These are phyloP conservation scores for Parastagonospora avenae DNA, from an alignment of 2,329 filamentous ascomycete genomes.

Conservation along the genomic window DNA sequence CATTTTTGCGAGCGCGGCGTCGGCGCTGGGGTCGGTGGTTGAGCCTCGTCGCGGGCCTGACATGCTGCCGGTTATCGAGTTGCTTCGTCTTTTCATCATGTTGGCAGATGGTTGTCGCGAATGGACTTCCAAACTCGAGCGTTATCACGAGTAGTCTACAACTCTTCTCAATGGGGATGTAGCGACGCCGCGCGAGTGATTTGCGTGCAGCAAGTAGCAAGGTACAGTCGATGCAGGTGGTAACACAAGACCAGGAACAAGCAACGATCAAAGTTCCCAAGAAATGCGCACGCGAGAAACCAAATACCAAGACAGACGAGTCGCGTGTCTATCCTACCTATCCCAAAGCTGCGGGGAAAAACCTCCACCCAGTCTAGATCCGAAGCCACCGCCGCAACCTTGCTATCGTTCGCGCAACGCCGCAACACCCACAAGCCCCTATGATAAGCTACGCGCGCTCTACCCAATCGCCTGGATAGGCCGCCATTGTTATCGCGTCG, in stretches of 20 bases:
- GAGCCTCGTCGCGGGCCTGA: constrained; percentile 16
- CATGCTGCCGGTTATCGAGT: constrained; percentile 22
- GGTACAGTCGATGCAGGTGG: neutral
- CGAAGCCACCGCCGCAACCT: constrained; percentile 1
- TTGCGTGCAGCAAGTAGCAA: neutral
- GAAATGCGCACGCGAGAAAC: too few species aligned
- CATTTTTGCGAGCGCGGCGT: constrained; percentile 67
- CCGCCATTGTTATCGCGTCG: neutral
- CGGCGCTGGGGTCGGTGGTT: constrained; percentile 53
- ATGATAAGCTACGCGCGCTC: neutral
- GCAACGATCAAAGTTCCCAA: neutral
- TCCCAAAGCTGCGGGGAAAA: constrained; percentile 2
- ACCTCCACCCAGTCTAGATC: constrained; percentile 5
- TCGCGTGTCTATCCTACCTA: constrained; percentile 2
- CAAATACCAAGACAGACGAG: neutral
- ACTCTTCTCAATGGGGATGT: neutral
- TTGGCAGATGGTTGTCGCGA: constrained; percentile 2
- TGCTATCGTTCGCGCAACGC: neutral
- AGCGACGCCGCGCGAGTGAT: too few species aligned
- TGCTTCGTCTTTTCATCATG: constrained; percentile 27
- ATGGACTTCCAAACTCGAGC: neutral
- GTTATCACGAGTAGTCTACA: too few species aligned
- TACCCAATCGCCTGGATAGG: neutral
- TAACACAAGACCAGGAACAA: neutral
- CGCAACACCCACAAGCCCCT: neutral